These are phyloP conservation scores for Paraleonurus japonicus DNA, from an alignment of 257 asterid genomes.

Conservation along the genomic window DNA sequence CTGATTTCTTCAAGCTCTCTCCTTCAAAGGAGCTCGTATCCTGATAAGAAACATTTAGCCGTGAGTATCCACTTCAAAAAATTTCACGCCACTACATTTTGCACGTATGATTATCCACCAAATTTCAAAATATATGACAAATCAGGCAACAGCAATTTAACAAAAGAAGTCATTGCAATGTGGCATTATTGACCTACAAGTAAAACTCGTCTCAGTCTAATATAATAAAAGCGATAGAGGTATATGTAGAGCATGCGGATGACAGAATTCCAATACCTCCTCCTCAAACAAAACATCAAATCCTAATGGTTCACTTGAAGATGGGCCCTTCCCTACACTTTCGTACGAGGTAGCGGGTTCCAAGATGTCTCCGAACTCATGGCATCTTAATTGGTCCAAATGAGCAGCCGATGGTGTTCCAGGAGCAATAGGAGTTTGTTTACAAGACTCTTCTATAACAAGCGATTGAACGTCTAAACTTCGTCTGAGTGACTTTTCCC, in stretches of 20 bases:
- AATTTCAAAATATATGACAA: neutral
- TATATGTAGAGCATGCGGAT: neutral
- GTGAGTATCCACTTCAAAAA: neutral
- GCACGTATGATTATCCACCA: neutral
- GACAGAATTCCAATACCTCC: constrained; percentile 49
- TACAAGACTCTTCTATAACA: constrained; percentile 20
- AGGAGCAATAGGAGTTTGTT: constrained; percentile 59
- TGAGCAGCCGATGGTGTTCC: constrained; percentile 54
- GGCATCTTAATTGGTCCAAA: constrained; percentile 36
- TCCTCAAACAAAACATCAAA: constrained; percentile 35
- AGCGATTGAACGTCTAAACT: constrained; percentile 29
- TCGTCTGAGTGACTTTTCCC: constrained; percentile 1
- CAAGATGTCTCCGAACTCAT: constrained; percentile 37
- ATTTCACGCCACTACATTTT: neutral
- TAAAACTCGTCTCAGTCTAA: neutral
- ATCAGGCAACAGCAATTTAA: neutral
- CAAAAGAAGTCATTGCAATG: neutral
- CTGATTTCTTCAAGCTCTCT: constrained; percentile 35
- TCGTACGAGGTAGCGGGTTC: constrained; percentile 42
- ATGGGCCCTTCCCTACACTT: constrained; percentile 31
- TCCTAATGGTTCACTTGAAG: constrained; percentile 33
- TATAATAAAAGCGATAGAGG: neutral
- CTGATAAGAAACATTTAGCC: constrained; percentile 38
- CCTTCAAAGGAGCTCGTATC: constrained; percentile 42
- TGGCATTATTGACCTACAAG: neutral